Evolutionary conservation across 1,139 yeast genomes (phyloP), one percentile per base, ranked within the genome.

Genomic region (Hemisphaericaspora subhashii): DNA sequence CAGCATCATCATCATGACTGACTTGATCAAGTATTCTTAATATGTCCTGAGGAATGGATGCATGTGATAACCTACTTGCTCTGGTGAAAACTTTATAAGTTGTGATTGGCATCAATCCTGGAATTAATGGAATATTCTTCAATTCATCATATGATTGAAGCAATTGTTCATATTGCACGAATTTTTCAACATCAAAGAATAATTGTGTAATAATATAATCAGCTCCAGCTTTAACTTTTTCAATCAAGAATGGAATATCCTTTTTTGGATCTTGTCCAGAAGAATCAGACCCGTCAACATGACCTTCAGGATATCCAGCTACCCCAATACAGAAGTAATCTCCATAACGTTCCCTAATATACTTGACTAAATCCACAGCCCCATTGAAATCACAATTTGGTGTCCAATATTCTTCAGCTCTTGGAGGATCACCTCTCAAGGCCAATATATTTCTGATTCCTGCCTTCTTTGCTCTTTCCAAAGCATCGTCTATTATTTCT

Each of bases 271-370:
- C 75, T 58, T 87, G 96, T 30, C 68, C 66, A 5, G 77, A 63
- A 38, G 65, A 69, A 47, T 81, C 86, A 7, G 86, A 75, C 14
- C 90, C 88, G 45, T 87, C 95, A 31, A 86, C 89, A 62, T 92
- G 98, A 17, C 99, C 99, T 56, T 92, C 96, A 7, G 97, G 97
- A 60, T 90, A 90, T 1, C 92, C 96, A 3, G 96, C 96, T 7
- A 89, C 96, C 37, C 96, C 96, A 44, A 89, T 71, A 55, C 94
- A 83, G 58, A 88, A 86, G 55, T 79, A 82, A 55, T 83, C 82
- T 12, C 87, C 95, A 55, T 87, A 75, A 35, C 77, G 63, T 35
- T 66, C 45, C 50, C 78, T 81, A 50, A 92, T 90, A 57, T 90
- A 88, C 48, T 64, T 72, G 23, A 92, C 92, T 53, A 92, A 74